These are phyloP conservation scores for Margaritispora aquatica DNA, from an alignment of 495 filamentous ascomycete species.

Conservation along the genomic window DNA sequence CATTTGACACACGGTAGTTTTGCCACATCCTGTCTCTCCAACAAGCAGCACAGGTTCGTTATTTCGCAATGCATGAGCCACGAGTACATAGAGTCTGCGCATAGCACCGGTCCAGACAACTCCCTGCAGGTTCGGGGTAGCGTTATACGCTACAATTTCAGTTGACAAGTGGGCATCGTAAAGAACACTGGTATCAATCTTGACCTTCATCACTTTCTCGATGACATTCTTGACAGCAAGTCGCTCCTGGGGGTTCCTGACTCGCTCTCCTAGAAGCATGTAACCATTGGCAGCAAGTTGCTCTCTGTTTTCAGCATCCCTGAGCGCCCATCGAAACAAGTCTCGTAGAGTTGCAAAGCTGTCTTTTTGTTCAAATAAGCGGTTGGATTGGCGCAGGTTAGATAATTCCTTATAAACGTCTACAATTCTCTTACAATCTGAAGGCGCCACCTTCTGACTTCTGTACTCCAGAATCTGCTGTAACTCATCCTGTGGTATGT, in stretches of 20 bases:
- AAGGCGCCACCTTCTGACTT: constrained; percentile 78
- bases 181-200: constrained; percentile 63
- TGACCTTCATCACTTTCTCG: constrained; percentile 85
- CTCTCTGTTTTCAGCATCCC: constrained; percentile 76
- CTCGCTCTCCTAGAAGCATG: constrained; percentile 91
- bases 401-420: constrained; percentile 92
- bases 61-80: constrained; percentile 76
- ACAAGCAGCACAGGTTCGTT: constrained; percentile 93
- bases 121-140: constrained; percentile 40
- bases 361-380: constrained; percentile 94
- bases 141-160: constrained; percentile 48
- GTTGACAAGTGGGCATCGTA: constrained; percentile 54
- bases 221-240: constrained; percentile 79
- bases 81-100: constrained; percentile 80
- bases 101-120: constrained; percentile 95
- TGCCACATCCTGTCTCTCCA: constrained; percentile 95
- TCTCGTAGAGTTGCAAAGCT: constrained; percentile 96
- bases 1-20: constrained; percentile 93
- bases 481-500: constrained; percentile 95
- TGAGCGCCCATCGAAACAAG: constrained; percentile 93
- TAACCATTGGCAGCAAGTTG: constrained; percentile 89
- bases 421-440: constrained; percentile 85
- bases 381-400: constrained; percentile 74
- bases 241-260: constrained; percentile 84
- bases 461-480: constrained; percentile 85